Base-by-base conservation (phyloP, 306 rosid genomes). In the Heteromeles arbutifolia region DNA sequence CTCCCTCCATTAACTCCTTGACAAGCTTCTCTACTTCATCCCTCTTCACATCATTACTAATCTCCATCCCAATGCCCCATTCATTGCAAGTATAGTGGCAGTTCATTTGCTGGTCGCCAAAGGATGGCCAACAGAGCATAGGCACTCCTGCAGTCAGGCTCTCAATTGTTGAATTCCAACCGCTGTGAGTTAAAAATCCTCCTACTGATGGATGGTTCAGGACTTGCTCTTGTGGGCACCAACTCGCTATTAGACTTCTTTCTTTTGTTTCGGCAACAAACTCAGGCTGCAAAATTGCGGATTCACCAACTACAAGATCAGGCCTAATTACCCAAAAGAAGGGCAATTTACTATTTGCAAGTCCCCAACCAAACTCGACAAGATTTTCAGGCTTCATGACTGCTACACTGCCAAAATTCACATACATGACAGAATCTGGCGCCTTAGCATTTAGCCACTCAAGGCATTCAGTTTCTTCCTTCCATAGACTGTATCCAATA, bases 101-200 rank as follows among this genome's bases (percentile, higher is more conserved):
- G 15, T 73, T 5, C 8, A 32, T 59, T 17, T 25, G 69, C 26
- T 73, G 69, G 10, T 73, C 77, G 0, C 2, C 41, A 2, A 73
- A 43, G 11, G 44, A 59, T 17, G 77, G 69, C 69, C 68, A 73
- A 73, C 77, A 41, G 5, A 73, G 57, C 77, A 73, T 73, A 12
- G 77, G 77, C 22, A 73, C 77, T 41, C 69, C 77, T 0, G 77
- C 58, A 17, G 41, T 29, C 4, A 39, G 0, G 56, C 63, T 67
- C 54, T 67, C 54, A 22, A 67, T 22, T 0, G 71, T 67, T 19
- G 48, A 67, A 67, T 24, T 31, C 45, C 74, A 70, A 26, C 74
- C 62, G 11, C 63, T 48, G 45, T 70, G 74, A 11, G 63, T 50
- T 3, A 70, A 18, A 6, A 70, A 70, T 2, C 62, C 74, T 50